A percentile compares a stretch with the other conserved stretches of the same genome.
Conservation (phyloP, 139 green algal species). For the Picochlorum sp. region DNA sequence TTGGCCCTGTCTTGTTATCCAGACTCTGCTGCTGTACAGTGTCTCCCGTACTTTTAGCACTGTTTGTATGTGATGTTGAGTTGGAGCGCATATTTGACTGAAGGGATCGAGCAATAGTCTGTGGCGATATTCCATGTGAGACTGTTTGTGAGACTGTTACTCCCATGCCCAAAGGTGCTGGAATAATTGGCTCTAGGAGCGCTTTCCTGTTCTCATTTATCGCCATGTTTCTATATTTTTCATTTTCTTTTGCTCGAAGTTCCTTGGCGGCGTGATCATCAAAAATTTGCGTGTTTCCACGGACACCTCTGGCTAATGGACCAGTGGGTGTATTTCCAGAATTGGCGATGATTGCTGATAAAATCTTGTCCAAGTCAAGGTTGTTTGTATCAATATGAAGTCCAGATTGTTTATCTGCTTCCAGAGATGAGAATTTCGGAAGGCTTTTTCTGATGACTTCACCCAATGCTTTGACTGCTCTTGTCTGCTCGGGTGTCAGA, state of each 20-base stretch:
- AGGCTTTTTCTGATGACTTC: conserved; percentile 3
- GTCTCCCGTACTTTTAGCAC: no score
- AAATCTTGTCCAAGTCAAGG: conserved; percentile 12
- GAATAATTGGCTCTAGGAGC: conserved; percentile 20
- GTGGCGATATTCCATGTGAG: conserved; percentile 5
- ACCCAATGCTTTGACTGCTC: background rate
- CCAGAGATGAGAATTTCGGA: background rate
- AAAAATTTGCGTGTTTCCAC: background rate
- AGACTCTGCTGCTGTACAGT: no score
- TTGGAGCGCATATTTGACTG: background rate
- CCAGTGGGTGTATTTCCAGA: conserved; percentile 22
- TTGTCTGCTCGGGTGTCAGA: conserved; percentile 3
- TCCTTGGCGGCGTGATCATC: background rate
- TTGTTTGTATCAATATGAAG: background rate
- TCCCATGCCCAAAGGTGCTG: conserved; percentile 18
- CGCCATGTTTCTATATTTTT: background rate
- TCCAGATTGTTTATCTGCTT: conserved; percentile 9
- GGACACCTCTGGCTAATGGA: conserved; percentile 17
- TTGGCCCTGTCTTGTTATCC: no score
- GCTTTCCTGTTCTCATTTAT: background rate
- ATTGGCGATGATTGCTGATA: conserved; percentile 18
- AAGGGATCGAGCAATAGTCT: background rate
- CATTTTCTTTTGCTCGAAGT: background rate
- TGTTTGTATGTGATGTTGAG: background rate
- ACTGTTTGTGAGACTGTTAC: conserved; percentile 10